Evolutionary conservation across 1,284 basidiomycete species (phyloP), one percentile per base, ranked within the genome.

Genomic region (Ganoderma lingzhi): DNA sequence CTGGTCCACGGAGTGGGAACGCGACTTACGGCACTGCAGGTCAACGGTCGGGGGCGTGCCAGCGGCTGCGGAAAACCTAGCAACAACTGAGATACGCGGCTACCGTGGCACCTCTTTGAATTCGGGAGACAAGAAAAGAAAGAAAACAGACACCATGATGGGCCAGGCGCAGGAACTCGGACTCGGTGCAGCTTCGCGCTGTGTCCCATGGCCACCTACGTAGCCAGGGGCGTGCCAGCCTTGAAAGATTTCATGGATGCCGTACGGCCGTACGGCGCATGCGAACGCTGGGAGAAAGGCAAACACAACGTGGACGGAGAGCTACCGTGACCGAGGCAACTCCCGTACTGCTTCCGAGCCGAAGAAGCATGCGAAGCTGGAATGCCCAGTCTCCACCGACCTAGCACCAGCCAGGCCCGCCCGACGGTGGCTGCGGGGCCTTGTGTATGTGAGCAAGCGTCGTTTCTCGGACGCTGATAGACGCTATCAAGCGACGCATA

Each of bases 291-390:
- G 48, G 42, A 35, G 66, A 67, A 67, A 67, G 62, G 42, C 62
- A 63, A 67, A 67, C 44, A 62, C 42, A 67, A 63, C 62, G 66
- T 63, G 66, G 35, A 41, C 62, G 30, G 53, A 48, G 62, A 51
- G 39, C 39, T 32, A 42, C 62, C 61, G 41, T 28, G 48, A 53
- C 48, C 23, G 37, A 45, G 61, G 28, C 28, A 63, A 19, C 15
- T 32, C 35, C 66, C 61, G 53, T 45, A 63, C 32, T 63, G 66
- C 41, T 63, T 30, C 66, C 61, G 66, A 44, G 48, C 35, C 48
- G 37, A 39, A 59, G 65, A 66, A 66, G 65, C 64, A 35, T 39
- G 51, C 37, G 65, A 62, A 62, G 59, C 59, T 42, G 30, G 65
- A 42, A 32, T 45, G 48, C 41, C 30, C 42, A 66, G 61, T 32